Conservation (phyloP, 352 stramenopile genomes). For the Phytophthora cactorum region DNA sequence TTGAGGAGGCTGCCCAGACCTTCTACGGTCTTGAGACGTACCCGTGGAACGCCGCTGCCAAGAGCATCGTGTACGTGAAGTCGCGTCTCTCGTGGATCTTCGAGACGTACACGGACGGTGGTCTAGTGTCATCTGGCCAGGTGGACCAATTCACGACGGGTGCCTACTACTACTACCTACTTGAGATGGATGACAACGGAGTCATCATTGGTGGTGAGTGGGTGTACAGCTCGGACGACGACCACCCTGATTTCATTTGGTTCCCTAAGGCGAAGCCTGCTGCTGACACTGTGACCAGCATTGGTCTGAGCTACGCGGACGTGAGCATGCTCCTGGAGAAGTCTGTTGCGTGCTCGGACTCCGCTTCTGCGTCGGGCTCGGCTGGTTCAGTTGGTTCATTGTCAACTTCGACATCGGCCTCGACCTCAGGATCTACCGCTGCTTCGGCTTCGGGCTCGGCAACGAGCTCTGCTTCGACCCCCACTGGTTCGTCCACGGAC, state of each 20-base stretch:
- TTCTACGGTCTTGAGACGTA: slow-evolving; percentile 46
- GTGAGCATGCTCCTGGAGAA: slow-evolving; percentile 29
- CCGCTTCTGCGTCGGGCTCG: neutral
- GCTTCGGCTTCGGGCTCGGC: neutral
- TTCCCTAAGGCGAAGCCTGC: slow-evolving; percentile 30
- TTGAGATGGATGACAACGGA: slow-evolving; percentile 37
- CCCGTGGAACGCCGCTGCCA: slow-evolving; percentile 49
- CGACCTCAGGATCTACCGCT: neutral
- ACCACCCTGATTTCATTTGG: slow-evolving; percentile 47
- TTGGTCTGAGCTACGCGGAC: slow-evolving; percentile 36
- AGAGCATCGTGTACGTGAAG: slow-evolving; percentile 46
- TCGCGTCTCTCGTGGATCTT: slow-evolving; percentile 48
- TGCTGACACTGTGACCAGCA: slow-evolving; percentile 24
- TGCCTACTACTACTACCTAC: slow-evolving; percentile 38
- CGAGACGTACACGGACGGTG: slow-evolving; percentile 40
- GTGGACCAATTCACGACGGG: slow-evolving; percentile 33
- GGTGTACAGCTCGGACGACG: slow-evolving; percentile 31
- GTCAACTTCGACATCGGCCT: too few species aligned
- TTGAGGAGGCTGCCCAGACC: slow-evolving; percentile 32
- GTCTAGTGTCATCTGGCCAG: slow-evolving; percentile 32
- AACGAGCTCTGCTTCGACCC: neutral
- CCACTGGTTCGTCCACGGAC: neutral
- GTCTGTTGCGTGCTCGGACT: slow-evolving; percentile 24
- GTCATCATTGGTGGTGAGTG: slow-evolving; percentile 42
- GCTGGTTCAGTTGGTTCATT: neutral